Conservation (phyloP, 306 rosid species). For the Acacia acuminata region DNA sequence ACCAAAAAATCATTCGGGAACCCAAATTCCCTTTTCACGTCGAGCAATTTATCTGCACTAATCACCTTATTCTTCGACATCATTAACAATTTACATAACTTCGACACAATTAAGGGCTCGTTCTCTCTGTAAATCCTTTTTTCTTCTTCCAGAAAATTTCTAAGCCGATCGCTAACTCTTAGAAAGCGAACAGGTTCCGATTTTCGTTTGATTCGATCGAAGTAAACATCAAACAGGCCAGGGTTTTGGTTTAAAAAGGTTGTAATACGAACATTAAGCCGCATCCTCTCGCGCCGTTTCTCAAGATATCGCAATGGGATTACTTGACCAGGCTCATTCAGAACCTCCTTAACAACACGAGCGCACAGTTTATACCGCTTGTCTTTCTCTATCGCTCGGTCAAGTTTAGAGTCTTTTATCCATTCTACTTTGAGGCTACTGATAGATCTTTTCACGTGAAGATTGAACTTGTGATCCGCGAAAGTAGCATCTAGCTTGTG, state of each 20-base stretch:
- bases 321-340: conserved; percentile 60
- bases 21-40: conserved; percentile 89
- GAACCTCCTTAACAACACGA: conserved; percentile 67
- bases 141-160: conserved; percentile 57
- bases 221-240: conserved; percentile 59
- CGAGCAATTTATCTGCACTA: conserved; percentile 76
- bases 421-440: conserved; percentile 81
- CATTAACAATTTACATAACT: conserved; percentile 78
- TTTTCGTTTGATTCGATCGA: conserved; percentile 75
- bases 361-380: conserved; percentile 61
- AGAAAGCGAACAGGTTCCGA: conserved; percentile 58
- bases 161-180: conserved; percentile 50
- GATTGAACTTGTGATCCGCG: neutral
- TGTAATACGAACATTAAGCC: conserved; percentile 44
- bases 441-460: conserved; percentile 40
- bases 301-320: conserved; percentile 65
- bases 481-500: neutral
- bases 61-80: conserved; percentile 67
- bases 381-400: conserved; percentile 71
- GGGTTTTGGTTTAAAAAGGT: conserved; percentile 68
- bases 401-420: conserved; percentile 77
- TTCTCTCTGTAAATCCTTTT: conserved; percentile 43
- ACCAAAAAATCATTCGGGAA: conserved; percentile 84
- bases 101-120: conserved; percentile 59
- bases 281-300: conserved; percentile 74